Evolutionary conservation across 352 stramenopile genomes (phyloP).

Genomic region (Elongisporangium undulatum): DNA sequence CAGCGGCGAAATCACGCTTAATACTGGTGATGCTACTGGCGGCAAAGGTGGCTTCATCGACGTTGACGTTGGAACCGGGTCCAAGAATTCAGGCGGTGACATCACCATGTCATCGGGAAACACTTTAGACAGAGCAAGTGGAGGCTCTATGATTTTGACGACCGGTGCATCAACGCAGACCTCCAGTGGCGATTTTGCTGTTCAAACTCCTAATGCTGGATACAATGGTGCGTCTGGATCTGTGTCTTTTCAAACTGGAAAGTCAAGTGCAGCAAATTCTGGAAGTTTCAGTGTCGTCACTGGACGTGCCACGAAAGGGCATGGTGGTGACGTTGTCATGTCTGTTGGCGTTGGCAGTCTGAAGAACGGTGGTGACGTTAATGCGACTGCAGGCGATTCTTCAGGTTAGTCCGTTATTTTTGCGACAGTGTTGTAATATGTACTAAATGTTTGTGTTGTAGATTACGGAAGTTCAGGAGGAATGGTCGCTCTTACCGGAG

Average conservation of each 20-base stretch:
- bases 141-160: slow-evolving; percentile 46
- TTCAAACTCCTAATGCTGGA: slow-evolving; percentile 56
- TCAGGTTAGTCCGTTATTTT: slow-evolving; percentile 31
- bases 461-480: slow-evolving; percentile 32
- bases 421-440: not conserved
- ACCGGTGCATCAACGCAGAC: slow-evolving; percentile 51
- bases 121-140: slow-evolving; percentile 48
- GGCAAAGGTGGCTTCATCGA: slow-evolving; percentile 59
- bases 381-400: slow-evolving; percentile 65
- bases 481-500: slow-evolving; percentile 40
- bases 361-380: slow-evolving; percentile 40
- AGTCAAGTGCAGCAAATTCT: slow-evolving; percentile 25
- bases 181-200: slow-evolving; percentile 46
- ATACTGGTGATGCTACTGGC: slow-evolving; percentile 44
- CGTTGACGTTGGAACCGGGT: slow-evolving; percentile 46
- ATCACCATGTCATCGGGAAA: slow-evolving; percentile 62
- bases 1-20: slow-evolving; percentile 57
- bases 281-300: slow-evolving; percentile 26
- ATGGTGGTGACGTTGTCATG: slow-evolving; percentile 34
- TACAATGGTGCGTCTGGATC: slow-evolving; percentile 47
- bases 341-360: slow-evolving; percentile 26
- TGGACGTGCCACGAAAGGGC: slow-evolving; percentile 29
- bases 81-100: slow-evolving; percentile 46
- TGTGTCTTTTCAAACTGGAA: slow-evolving; percentile 30
- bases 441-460: slow-evolving; percentile 21